These are phyloP conservation scores for Solanum arcanum DNA, from an alignment of 257 asterid species.

Conservation along the genomic window DNA sequence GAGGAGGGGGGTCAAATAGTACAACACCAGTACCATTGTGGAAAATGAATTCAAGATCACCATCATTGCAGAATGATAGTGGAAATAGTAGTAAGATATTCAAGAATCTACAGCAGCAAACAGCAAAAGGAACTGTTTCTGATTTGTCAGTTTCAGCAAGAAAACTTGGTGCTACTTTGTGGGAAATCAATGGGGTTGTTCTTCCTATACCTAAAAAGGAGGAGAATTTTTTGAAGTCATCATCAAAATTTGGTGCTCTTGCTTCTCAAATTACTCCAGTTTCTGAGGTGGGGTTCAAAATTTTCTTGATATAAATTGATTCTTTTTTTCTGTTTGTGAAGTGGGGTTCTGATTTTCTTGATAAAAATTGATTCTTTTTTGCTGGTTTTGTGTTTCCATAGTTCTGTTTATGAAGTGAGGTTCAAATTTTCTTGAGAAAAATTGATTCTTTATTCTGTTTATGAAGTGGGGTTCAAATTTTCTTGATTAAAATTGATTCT, in stretches of 20 bases:
- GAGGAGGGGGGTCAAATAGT: slow-evolving; percentile 36
- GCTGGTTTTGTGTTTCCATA: neutral
- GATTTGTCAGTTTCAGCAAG: slow-evolving; percentile 67
- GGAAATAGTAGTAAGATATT: slow-evolving; percentile 9
- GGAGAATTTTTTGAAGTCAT: slow-evolving; percentile 25
- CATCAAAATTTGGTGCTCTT: slow-evolving; percentile 33
- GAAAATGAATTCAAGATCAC: slow-evolving; percentile 63
- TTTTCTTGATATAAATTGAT: neutral
- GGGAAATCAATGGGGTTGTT: slow-evolving; percentile 75
- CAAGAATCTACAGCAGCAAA: slow-evolving; percentile 16
- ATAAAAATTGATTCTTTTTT: neutral
- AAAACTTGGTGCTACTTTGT: slow-evolving; percentile 67
- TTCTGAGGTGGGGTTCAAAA: slow-evolving; percentile 56
- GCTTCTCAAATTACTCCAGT: slow-evolving; percentile 14
- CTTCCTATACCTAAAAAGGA: slow-evolving; percentile 25
- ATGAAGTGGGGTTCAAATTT: neutral
- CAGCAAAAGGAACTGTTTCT: slow-evolving; percentile 15
- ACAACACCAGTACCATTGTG: slow-evolving; percentile 69
- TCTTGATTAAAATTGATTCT: neutral
- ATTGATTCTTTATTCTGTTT: neutral
- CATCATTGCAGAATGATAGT: slow-evolving; percentile 35
- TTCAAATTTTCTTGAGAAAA: neutral
- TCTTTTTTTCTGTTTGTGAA: neutral
- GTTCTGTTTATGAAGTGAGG: neutral
- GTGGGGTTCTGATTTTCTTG: neutral